These are phyloP conservation scores for Dalechampia spathulata DNA, from an alignment of 441 rosid genomes.

Conservation along the genomic window DNA sequence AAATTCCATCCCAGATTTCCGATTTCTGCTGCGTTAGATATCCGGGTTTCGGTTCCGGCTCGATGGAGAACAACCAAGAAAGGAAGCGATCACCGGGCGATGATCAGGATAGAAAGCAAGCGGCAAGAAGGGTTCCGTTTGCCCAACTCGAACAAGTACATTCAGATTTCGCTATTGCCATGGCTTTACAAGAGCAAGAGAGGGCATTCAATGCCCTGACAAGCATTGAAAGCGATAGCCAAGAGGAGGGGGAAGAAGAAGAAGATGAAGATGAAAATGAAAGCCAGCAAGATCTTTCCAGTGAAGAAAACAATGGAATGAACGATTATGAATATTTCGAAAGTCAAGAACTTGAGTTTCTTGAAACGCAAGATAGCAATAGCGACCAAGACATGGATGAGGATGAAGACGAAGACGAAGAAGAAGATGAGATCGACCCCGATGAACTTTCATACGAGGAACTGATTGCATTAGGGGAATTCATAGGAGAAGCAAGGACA, in stretches of 20 bases:
- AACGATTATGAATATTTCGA: constrained; percentile 41
- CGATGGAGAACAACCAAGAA: constrained; percentile 15
- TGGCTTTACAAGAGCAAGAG: constrained; percentile 41
- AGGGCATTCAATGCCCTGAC: constrained; percentile 19
- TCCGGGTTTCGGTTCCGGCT: neutral
- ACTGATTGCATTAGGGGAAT: constrained; percentile 59
- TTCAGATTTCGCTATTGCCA: constrained; percentile 45
- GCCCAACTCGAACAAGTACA: constrained; percentile 34
- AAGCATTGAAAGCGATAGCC: constrained; percentile 30
- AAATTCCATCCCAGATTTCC: neutral
- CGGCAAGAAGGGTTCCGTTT: constrained; percentile 28
- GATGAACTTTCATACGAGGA: constrained; percentile 72
- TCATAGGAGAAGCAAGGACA: constrained; percentile 55
- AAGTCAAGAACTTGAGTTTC: constrained; percentile 26
- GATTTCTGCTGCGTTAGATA: too few species aligned
- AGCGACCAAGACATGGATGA: too few species aligned
- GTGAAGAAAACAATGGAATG: constrained; percentile 11
- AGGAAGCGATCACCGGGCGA: constrained; percentile 19
- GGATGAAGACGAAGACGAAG: constrained; percentile 31
- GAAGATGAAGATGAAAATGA: constrained; percentile 15
- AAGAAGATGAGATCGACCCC: constrained; percentile 58
- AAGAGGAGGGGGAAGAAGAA: too few species aligned
- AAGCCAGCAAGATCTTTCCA: constrained; percentile 1
- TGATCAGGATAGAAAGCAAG: constrained; percentile 30
- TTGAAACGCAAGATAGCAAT: constrained; percentile 40